Evolutionary conservation across 352 stramenopile genomes (phyloP).

Genomic region (Globisporangium iwayamae): DNA sequence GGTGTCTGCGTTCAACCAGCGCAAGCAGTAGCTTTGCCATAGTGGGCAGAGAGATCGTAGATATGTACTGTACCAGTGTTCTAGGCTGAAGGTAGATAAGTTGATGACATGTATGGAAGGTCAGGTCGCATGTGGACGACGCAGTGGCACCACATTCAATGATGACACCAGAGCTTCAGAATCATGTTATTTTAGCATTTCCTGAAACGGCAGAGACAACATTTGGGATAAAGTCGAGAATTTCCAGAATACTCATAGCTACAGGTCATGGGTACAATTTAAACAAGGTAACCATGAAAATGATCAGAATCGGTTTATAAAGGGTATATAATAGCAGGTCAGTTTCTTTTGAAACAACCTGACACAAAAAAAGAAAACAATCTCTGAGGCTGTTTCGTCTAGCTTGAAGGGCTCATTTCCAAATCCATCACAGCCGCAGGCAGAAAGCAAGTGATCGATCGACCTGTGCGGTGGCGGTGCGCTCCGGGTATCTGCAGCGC

Average conservation of each 20-base stretch:
- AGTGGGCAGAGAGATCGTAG: neutral
- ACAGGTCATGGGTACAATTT: neutral
- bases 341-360: slow-evolving; percentile 1
- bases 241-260: neutral
- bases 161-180: slow-evolving; percentile 2
- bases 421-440: slow-evolving; percentile 3
- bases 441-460: neutral
- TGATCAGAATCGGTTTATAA: neutral
- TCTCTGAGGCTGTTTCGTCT: slow-evolving; percentile 5
- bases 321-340: neutral
- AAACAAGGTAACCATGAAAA: neutral
- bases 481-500: neutral
- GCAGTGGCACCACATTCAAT: neutral
- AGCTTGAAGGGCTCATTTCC: slow-evolving; percentile 14
- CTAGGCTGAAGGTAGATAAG: neutral
- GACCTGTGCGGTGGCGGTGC: neutral
- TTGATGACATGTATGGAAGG: neutral
- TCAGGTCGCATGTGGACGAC: neutral
- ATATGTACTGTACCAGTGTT: neutral
- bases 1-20: slow-evolving; percentile 4
- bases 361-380: slow-evolving; percentile 6
- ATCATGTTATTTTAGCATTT: neutral
- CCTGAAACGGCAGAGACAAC: neutral
- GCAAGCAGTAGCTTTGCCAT: neutral
- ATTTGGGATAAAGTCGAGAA: neutral